Evolutionary conservation across 768 basidiomycete species (phyloP).

Genomic region (Phaeotremella skinneri): DNA sequence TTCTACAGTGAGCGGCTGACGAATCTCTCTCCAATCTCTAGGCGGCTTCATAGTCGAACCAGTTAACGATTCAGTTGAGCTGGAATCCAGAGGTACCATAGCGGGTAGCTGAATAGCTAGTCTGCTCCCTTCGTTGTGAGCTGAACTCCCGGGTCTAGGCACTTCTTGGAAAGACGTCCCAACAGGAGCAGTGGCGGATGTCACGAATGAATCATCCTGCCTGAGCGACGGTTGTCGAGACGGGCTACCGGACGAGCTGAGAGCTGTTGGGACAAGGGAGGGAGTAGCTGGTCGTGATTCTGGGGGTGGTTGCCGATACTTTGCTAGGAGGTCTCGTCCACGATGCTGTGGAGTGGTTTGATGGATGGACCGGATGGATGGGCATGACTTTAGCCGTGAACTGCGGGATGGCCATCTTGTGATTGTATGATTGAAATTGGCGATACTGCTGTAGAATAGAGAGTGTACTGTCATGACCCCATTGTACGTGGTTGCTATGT

Average conservation of each 20-base stretch:
- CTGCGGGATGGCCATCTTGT: background rate
- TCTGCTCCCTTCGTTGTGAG: background rate
- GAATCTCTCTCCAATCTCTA: conserved; percentile 5
- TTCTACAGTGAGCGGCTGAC: conserved; percentile 25
- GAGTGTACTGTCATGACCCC: conserved; percentile 7
- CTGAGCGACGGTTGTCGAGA: background rate
- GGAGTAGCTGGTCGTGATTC: conserved; percentile 1
- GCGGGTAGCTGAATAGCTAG: conserved; percentile 31
- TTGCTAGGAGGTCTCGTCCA: conserved; percentile 14
- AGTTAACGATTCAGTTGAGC: background rate
- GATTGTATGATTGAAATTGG: background rate
- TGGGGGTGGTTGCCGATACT: background rate
- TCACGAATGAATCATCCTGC: conserved; percentile 25
- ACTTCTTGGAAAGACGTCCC: conserved; percentile 41
- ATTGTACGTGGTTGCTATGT: background rate
- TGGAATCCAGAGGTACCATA: conserved; percentile 24
- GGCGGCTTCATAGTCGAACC: too few relatives aligned
- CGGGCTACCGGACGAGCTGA: background rate
- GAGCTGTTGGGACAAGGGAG: background rate
- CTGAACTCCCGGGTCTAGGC: conserved; percentile 20
- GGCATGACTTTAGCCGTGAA: too few relatives aligned
- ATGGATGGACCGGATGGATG: background rate
- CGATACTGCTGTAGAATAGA: background rate
- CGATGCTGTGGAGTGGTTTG: background rate
- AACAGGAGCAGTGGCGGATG: conserved; percentile 32